Evolutionary conservation across 2,329 filamentous ascomycete species (phyloP).

Genomic region (Colletotrichum sp.): DNA sequence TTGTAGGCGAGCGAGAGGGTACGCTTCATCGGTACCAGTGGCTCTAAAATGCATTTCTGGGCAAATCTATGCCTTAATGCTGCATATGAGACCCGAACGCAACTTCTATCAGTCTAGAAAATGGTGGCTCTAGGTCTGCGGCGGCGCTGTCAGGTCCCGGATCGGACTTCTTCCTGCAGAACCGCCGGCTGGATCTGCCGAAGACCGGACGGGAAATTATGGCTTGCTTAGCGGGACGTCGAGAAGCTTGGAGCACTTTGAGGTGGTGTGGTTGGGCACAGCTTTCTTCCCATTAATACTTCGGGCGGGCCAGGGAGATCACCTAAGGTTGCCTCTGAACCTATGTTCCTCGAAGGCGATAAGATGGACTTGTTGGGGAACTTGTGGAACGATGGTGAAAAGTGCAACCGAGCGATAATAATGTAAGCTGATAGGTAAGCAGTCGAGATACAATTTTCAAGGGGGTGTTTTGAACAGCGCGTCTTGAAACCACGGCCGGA

Average conservation of each 20-base stretch:
- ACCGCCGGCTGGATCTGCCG: conserved; percentile 15
- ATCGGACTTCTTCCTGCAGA: conserved; percentile 17
- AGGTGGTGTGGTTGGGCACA: not conserved
- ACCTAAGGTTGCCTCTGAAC: not conserved
- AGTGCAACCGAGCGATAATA: not conserved
- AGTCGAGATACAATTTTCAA: not conserved
- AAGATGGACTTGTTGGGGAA: not conserved
- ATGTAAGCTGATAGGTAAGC: not conserved
- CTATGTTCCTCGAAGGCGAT: not conserved
- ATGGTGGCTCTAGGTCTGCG: not conserved
- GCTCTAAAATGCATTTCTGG: not conserved
- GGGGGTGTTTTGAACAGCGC: not conserved
- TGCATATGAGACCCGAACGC: not conserved
- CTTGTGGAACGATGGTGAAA: not conserved
- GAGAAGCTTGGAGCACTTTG: not conserved
- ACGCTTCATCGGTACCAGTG: not conserved
- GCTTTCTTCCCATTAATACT: not conserved
- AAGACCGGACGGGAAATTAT: conserved; percentile 22
- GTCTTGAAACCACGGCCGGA: not conserved
- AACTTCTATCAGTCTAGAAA: not conserved
- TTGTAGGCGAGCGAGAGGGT: not conserved
- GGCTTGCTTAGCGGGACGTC: conserved; percentile 2
- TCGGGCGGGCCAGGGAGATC: not conserved
- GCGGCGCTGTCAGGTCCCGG: conserved; percentile 6
- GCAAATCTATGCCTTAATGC: not conserved